phyloP scores from a whole-genome alignment of 192 early-diverging fungal species.

The Coemansia sp. region DNA sequence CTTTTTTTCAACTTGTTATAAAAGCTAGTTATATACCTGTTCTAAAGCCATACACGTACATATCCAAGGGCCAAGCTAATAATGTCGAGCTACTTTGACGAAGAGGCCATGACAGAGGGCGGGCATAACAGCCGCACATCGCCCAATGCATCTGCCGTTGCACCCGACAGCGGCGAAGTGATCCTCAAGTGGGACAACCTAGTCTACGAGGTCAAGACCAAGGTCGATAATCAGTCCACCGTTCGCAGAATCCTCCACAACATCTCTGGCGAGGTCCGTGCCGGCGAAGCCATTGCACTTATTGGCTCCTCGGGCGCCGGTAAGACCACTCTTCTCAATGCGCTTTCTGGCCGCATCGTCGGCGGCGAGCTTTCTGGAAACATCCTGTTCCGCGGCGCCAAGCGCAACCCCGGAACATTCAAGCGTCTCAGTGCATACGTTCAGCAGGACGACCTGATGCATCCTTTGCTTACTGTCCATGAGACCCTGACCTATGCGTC shows the following conservation, averaged over 20 bases:
- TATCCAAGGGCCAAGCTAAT: background rate
- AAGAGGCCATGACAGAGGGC: slow-evolving; percentile 39
- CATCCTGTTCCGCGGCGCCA: slow-evolving; percentile 56
- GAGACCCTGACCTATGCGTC: slow-evolving; percentile 78
- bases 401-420: slow-evolving; percentile 45
- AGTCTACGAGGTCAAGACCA: slow-evolving; percentile 43
- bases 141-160: background rate
- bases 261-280: slow-evolving; percentile 68
- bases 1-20: too few species aligned
- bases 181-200: slow-evolving; percentile 44
- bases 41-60: background rate
- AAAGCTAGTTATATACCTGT: too few species aligned
- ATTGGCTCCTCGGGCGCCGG: slow-evolving; percentile 93
- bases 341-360: slow-evolving; percentile 66
- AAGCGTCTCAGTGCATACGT: slow-evolving; percentile 54
- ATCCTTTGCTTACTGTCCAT: slow-evolving; percentile 67
- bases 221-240: slow-evolving; percentile 14
- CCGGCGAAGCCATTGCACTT: slow-evolving; percentile 77
- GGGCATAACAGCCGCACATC: slow-evolving; percentile 6
- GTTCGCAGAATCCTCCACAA: slow-evolving; percentile 59
- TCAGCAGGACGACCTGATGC: slow-evolving; percentile 58
- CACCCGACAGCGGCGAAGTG: slow-evolving; percentile 15
- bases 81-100: slow-evolving; percentile 35
- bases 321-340: slow-evolving; percentile 84
- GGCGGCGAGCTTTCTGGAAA: slow-evolving; percentile 56